These are phyloP conservation scores for Ormosia semicastrata DNA, from an alignment of 306 rosid genomes.

Conservation along the genomic window DNA sequence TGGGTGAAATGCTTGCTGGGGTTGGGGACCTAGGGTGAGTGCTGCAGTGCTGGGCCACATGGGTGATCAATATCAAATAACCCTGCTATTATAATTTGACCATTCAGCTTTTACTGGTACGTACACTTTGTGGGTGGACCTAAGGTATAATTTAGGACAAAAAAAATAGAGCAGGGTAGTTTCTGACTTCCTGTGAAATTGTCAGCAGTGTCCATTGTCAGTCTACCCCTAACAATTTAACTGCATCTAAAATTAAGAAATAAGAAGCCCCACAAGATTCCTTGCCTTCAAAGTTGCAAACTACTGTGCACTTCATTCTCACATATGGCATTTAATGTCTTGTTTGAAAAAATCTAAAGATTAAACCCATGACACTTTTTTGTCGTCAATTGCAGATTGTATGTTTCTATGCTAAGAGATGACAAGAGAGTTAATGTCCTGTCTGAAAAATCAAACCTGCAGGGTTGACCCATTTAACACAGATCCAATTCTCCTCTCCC, in stretches of 20 bases:
- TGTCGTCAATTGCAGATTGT: conserved; percentile 31
- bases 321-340: conserved; percentile 28
- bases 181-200: conserved; percentile 25
- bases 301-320: neutral
- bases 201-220: neutral
- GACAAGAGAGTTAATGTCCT: conserved; percentile 33
- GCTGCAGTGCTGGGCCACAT: neutral
- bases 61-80: neutral
- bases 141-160: neutral
- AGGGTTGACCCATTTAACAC: conserved; percentile 37
- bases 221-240: conserved; percentile 8
- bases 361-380: conserved; percentile 28
- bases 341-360: neutral
- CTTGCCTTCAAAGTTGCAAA: conserved; percentile 33
- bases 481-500: neutral
- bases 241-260: conserved; percentile 15
- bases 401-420: conserved; percentile 19
- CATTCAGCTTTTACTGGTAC: conserved; percentile 20
- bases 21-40: neutral
- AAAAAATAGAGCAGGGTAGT: neutral
- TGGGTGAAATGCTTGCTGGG: neutral
- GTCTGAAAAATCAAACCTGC: conserved; percentile 34
- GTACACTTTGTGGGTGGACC: conserved; percentile 1
- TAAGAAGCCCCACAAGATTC: conserved; percentile 27
- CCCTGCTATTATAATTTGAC: conserved; percentile 31